These are phyloP conservation scores for Dryadomyces sulphureus DNA, from an alignment of 2,329 filamentous ascomycete species.

Conservation along the genomic window DNA sequence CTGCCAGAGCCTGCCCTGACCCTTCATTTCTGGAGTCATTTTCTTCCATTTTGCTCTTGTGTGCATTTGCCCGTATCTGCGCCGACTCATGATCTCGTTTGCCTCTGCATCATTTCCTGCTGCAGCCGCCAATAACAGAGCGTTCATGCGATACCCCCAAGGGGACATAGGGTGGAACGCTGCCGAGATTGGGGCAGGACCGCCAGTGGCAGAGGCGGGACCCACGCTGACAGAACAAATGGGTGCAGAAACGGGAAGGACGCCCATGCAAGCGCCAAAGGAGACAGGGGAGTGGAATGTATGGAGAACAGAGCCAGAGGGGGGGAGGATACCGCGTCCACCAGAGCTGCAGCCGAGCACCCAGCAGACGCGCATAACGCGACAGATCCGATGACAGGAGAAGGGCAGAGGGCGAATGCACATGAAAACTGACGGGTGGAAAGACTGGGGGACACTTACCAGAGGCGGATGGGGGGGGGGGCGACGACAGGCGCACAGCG, in stretches of 20 bases:
- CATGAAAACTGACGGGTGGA: background rate
- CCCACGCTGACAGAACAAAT: slow-evolving; percentile 10
- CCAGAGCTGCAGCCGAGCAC: background rate
- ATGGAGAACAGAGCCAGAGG: background rate
- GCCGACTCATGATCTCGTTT: background rate
- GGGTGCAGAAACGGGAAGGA: background rate
- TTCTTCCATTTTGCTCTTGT: background rate
- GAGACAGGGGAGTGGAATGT: background rate
- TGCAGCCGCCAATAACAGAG: slow-evolving; percentile 8
- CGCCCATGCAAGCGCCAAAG: slow-evolving; percentile 2
- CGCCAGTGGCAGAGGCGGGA: slow-evolving; percentile 11
- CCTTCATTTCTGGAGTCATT: background rate
- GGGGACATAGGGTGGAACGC: slow-evolving; percentile 22
- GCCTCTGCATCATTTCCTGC: background rate
- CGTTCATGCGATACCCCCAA: slow-evolving; percentile 22
- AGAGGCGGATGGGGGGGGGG: too few relatives aligned
- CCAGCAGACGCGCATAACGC: background rate
- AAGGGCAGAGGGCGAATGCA: background rate
- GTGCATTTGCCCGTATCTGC: background rate
- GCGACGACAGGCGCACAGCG: background rate
- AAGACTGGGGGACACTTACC: background rate
- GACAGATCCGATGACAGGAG: background rate
- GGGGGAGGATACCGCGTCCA: background rate
- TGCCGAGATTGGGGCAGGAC: slow-evolving; percentile 25
- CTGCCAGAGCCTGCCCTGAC: background rate